A percentile compares a stretch with the other conserved stretches of the same genome.
These are phyloP conservation scores for Logfia minima DNA, from an alignment of 129 eudicot species.

Conservation along the genomic window DNA sequence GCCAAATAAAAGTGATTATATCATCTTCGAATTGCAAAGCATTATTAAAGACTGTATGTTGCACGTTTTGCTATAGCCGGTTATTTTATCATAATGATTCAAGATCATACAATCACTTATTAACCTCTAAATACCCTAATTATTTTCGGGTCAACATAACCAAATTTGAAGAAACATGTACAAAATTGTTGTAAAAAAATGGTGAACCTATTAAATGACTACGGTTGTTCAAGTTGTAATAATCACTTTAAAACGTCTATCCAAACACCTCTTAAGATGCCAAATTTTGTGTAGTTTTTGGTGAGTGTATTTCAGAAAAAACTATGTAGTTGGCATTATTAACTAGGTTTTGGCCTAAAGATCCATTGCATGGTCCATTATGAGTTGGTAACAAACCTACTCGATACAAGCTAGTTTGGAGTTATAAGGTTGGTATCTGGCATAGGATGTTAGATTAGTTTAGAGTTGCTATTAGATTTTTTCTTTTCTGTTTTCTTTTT, in stretches of 20 bases:
- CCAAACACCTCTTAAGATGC: neutral
- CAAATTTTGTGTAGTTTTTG: neutral
- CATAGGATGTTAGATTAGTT: constrained; percentile 9
- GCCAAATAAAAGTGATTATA: neutral
- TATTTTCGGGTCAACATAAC: neutral
- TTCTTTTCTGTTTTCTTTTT: too few species aligned
- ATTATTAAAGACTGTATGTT: neutral
- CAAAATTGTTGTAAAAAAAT: neutral
- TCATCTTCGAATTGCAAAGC: neutral
- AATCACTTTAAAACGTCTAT: neutral
- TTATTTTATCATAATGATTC: neutral
- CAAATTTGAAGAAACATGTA: neutral
- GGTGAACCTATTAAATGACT: neutral
- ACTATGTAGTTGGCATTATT: neutral
- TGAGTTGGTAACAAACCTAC: neutral
- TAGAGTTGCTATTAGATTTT: neutral
- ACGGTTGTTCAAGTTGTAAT: neutral
- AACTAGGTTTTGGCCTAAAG: neutral
- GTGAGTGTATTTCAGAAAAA: neutral
- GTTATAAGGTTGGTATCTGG: neutral
- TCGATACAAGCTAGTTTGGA: neutral
- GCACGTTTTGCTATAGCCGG: neutral
- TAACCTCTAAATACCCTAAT: neutral
- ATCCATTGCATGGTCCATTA: neutral
- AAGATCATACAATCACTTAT: neutral